Percentiles rank a stretch among this genome's conserved stretches.
phyloP scores from a whole-genome alignment of 2,329 filamentous ascomycete genomes.

The Penicillium sp. region DNA sequence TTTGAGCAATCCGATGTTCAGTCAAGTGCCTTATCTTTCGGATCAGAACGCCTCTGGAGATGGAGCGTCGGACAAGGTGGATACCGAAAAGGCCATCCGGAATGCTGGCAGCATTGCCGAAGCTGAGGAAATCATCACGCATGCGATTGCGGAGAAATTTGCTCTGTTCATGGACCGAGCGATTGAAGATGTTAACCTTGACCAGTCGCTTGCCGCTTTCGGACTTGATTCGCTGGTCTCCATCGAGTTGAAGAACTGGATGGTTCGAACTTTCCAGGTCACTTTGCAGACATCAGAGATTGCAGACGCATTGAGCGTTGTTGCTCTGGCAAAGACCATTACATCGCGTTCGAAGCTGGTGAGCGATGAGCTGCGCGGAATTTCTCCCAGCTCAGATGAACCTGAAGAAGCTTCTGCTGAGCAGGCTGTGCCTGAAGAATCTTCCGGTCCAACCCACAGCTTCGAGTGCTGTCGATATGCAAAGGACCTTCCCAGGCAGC shows the following conservation, averaged over 20 bases:
- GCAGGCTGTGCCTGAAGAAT: neutral
- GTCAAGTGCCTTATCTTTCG: conserved; percentile 1
- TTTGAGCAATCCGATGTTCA: conserved; percentile 1
- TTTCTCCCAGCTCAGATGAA: neutral
- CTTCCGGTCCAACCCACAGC: neutral
- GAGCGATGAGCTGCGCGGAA: neutral
- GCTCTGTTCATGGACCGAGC: conserved; percentile 2
- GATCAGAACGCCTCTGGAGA: neutral
- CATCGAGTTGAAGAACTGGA: conserved; percentile 1
- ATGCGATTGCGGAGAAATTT: neutral
- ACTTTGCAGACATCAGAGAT: conserved; percentile 2
- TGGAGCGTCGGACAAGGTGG: neutral
- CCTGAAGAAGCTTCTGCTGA: neutral
- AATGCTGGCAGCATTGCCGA: neutral
- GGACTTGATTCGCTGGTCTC: conserved; percentile 3
- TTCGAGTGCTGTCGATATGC: conserved; percentile 2
- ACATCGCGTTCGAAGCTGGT: neutral
- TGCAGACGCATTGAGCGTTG: neutral
- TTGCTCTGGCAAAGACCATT: conserved; percentile 1
- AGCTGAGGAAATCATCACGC: conserved; percentile 1
- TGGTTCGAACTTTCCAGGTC: conserved; percentile 4
- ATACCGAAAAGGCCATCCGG: conserved; percentile 1
- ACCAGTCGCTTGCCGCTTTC: conserved; percentile 1
- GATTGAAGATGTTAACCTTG: conserved; percentile 2
- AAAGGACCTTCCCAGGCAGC: conserved; percentile 3